A percentile compares a stretch with the other conserved stretches of the same genome.
Conservation (phyloP, 2,329 filamentous ascomycete species). For the Bimuria novae-zelandiae region DNA sequence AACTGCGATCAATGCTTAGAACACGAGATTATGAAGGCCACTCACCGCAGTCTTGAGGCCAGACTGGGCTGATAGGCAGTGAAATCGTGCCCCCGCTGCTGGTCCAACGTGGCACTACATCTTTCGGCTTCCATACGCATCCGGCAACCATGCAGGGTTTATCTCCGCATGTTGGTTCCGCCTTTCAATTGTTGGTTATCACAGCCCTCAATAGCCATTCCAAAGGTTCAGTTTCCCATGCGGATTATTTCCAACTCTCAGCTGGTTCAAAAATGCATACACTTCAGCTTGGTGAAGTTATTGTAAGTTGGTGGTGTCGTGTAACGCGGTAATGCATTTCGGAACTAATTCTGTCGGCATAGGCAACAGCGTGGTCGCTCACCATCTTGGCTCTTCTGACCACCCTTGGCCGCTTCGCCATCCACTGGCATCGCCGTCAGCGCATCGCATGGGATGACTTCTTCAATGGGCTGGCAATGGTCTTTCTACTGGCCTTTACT, state of each 20-base stretch:
- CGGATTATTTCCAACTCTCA: not conserved
- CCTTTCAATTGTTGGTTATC: conserved; percentile 6
- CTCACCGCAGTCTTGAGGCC: not conserved
- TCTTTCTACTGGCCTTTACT: conserved; percentile 11
- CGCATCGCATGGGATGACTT: conserved; percentile 14
- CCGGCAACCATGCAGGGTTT: not conserved
- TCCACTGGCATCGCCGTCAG: conserved; percentile 14
- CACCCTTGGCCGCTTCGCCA: conserved; percentile 15
- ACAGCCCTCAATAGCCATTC: not conserved
- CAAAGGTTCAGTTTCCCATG: not conserved
- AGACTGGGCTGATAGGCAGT: not conserved
- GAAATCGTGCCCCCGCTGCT: not conserved
- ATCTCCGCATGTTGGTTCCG: conserved; percentile 1
- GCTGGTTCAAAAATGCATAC: conserved; percentile 2
- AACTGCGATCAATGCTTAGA: not conserved
- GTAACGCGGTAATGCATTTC: not conserved
- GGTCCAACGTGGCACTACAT: not conserved
- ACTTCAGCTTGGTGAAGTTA: conserved; percentile 5
- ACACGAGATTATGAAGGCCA: not conserved
- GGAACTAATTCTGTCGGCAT: not conserved
- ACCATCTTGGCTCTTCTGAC: conserved; percentile 9
- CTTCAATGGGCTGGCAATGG: conserved; percentile 14
- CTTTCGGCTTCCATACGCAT: not conserved
- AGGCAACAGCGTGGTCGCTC: conserved; percentile 12
- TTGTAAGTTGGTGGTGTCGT: conserved; percentile 5